phyloP scores from a whole-genome alignment of 192 early-diverging fungal species.

The Coemansia guatemalensis region DNA sequence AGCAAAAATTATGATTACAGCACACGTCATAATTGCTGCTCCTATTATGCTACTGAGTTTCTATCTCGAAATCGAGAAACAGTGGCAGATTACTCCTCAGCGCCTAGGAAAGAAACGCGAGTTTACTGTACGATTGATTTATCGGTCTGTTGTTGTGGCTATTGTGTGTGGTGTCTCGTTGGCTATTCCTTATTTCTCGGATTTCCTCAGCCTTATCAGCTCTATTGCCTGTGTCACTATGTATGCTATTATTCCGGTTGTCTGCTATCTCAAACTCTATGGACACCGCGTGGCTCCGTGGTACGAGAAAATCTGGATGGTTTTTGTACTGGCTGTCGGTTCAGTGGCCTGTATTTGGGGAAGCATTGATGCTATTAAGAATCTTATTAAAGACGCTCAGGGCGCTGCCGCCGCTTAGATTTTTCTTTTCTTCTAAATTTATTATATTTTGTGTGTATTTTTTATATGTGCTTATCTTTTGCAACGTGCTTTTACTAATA shows the following conservation, averaged over 20 bases:
- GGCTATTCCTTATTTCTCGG: conserved; percentile 74
- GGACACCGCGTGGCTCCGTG: conserved; percentile 52
- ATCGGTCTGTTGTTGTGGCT: conserved; percentile 58
- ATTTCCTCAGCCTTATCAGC: conserved; percentile 73
- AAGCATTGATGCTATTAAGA: conserved; percentile 62
- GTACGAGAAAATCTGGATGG: conserved; percentile 54
- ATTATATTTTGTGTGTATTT: conserved; percentile 6
- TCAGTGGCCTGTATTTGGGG: conserved; percentile 63
- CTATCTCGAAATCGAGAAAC: conserved; percentile 63
- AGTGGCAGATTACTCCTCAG: conserved; percentile 52
- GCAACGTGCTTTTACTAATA: neutral
- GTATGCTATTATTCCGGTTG: conserved; percentile 70
- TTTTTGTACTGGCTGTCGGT: conserved; percentile 57
- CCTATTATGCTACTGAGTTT: conserved; percentile 74
- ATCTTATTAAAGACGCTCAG: conserved; percentile 54
- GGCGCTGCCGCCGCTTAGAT: conserved; percentile 3
- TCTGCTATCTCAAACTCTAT: conserved; percentile 70
- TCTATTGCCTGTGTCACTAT: conserved; percentile 68
- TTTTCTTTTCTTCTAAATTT: conserved; percentile 4
- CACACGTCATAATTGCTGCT: conserved; percentile 76
- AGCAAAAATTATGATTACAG: conserved; percentile 67
- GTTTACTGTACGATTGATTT: conserved; percentile 53
- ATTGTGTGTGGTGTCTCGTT: conserved; percentile 60
- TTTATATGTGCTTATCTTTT: neutral
- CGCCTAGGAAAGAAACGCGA: conserved; percentile 50